Evolutionary conservation across 2,329 filamentous ascomycete genomes (phyloP).

Genomic region (Anthostomella pinea): DNA sequence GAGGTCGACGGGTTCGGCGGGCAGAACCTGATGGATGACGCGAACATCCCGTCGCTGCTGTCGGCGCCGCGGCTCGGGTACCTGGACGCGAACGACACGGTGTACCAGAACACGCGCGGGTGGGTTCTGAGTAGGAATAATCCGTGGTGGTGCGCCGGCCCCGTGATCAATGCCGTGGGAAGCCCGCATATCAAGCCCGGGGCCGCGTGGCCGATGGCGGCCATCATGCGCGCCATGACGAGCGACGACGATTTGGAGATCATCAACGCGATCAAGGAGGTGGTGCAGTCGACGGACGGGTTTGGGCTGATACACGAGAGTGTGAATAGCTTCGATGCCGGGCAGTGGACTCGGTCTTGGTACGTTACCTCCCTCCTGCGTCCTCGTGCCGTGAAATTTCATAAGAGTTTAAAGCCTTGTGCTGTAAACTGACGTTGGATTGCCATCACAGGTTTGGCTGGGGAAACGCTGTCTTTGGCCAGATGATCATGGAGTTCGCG

Average conservation of each 20-base stretch:
- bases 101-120: slow-evolving; percentile 75
- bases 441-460: slow-evolving; percentile 70
- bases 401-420: no score
- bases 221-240: slow-evolving; percentile 52
- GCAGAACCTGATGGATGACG: slow-evolving; percentile 67
- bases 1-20: slow-evolving; percentile 74
- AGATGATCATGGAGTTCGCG: slow-evolving; percentile 75
- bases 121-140: slow-evolving; percentile 76
- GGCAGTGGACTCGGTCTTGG: slow-evolving; percentile 44
- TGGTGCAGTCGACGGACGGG: slow-evolving; percentile 68
- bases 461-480: slow-evolving; percentile 87
- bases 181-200: slow-evolving; percentile 63
- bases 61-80: slow-evolving; percentile 64
- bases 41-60: slow-evolving; percentile 66
- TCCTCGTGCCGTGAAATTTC: no score
- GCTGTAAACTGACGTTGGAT: slow-evolving; percentile 19
- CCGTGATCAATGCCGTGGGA: slow-evolving; percentile 69
- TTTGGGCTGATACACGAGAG: slow-evolving; percentile 81
- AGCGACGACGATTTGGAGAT: slow-evolving; percentile 75
- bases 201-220: slow-evolving; percentile 55
- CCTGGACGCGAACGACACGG: slow-evolving; percentile 52
- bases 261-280: slow-evolving; percentile 53
- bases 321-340: slow-evolving; percentile 61
- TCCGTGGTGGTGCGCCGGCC: slow-evolving; percentile 71
- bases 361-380: slow-evolving; percentile 23